These are phyloP conservation scores for Nissolia schottii DNA, from an alignment of 306 rosid species.

Conservation along the genomic window DNA sequence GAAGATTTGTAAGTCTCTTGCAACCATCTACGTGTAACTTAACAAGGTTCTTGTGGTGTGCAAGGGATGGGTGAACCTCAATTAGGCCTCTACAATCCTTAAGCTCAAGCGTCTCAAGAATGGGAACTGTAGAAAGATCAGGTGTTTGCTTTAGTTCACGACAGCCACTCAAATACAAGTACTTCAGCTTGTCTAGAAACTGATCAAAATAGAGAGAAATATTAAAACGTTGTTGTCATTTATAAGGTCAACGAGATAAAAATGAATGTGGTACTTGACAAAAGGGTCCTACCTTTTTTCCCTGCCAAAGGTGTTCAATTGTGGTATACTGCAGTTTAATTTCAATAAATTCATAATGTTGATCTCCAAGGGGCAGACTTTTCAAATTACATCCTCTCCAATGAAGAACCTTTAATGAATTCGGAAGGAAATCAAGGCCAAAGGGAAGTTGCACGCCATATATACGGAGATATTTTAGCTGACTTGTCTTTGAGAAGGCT, in stretches of 20 bases:
- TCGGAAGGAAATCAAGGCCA: background rate
- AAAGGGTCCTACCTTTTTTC: background rate
- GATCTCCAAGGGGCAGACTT: background rate
- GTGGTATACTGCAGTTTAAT: background rate
- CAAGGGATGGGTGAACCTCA: conserved; percentile 4
- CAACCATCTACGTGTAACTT: background rate
- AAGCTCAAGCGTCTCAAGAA: background rate
- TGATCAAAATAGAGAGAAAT: background rate
- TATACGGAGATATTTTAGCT: background rate
- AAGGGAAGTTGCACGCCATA: background rate
- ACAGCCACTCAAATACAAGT: background rate
- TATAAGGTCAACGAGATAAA: background rate
- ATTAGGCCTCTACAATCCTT: background rate
- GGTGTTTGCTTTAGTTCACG: background rate
- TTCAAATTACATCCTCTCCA: background rate
- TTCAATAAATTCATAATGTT: background rate
- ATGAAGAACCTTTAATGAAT: background rate
- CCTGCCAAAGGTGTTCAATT: background rate
- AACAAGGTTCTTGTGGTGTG: background rate
- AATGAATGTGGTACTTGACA: background rate
- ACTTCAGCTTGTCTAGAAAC: background rate
- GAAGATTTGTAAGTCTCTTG: conserved; percentile 14
- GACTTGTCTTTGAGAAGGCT: conserved; percentile 3
- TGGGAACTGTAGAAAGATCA: background rate
- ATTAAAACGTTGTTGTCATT: background rate